phyloP scores from a whole-genome alignment of 805 yeast genomes.

The Wickerhamomyces kurtzmanii region DNA sequence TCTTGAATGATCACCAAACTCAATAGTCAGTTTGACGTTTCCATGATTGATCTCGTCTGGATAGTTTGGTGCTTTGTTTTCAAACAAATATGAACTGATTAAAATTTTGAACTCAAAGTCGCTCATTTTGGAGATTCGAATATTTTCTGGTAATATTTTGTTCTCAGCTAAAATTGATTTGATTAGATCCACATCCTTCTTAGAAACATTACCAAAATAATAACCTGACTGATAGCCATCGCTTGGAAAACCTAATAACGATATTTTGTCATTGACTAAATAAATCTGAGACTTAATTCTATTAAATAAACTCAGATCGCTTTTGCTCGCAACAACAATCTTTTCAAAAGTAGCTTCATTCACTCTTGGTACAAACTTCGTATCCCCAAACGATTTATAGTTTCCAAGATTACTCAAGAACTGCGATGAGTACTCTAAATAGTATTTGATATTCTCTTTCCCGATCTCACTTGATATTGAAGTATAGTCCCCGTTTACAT shows the following conservation, averaged over 20 bases:
- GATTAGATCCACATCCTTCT: slow-evolving; percentile 55
- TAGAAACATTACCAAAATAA: slow-evolving; percentile 47
- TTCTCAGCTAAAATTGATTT: slow-evolving; percentile 54
- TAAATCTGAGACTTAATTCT: slow-evolving; percentile 40
- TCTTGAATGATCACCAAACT: slow-evolving; percentile 68
- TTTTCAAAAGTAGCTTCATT: slow-evolving; percentile 34
- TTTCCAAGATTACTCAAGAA: slow-evolving; percentile 68
- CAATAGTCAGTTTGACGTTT: slow-evolving; percentile 35
- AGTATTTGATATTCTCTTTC: slow-evolving; percentile 28
- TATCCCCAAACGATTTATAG: slow-evolving; percentile 83
- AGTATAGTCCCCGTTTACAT: slow-evolving; percentile 36
- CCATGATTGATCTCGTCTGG: slow-evolving; percentile 34
- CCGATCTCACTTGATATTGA: slow-evolving; percentile 21
- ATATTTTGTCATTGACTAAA: slow-evolving; percentile 32
- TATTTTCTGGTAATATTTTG: slow-evolving; percentile 70
- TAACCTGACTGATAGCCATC: slow-evolving; percentile 70
- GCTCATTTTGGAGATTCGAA: slow-evolving; percentile 53
- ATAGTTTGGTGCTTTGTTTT: slow-evolving; percentile 38
- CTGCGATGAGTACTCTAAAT: slow-evolving; percentile 70
- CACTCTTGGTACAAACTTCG: slow-evolving; percentile 70
- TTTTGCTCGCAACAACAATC: slow-evolving; percentile 32
- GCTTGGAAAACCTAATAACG: slow-evolving; percentile 70
- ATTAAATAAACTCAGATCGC: slow-evolving; percentile 20
- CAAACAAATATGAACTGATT: slow-evolving; percentile 56
- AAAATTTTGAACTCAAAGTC: slow-evolving; percentile 42